Evolutionary conservation across 1,139 yeast genomes (phyloP), one percentile per base, ranked within the genome.

Genomic region (Geotrichum candidum): DNA sequence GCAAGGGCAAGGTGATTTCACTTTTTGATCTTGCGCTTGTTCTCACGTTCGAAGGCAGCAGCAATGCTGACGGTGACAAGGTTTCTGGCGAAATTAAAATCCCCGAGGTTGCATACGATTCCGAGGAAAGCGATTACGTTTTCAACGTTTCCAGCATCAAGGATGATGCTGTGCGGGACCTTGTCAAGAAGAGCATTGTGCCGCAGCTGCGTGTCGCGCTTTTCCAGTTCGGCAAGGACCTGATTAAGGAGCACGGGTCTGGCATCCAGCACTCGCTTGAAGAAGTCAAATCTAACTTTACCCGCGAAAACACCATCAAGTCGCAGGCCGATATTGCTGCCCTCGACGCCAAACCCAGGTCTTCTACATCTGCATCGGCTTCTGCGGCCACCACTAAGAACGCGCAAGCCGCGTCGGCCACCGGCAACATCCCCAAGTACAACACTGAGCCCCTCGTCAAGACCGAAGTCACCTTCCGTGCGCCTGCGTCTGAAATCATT

Each of bases 51-150:
- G 74, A 74, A 7, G 94, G 96, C 10, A 54, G 53, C 48, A 71
- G 70, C 38, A 72, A 73, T 5, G 75, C 69, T 15, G 76, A 72
- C 1, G 76, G 73, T 10, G 68, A 65, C 41, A 80, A 78, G 59
- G 74, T 73, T 33, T 61, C 74, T 5, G 99, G 99, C 13, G 80
- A 87, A 22, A 86, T 94, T 64, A 82, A 85, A 3, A 76, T 94
- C 56, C 99, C 99, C 2, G 99, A 95, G 73, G 83, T 95, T 66
- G 95, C 97, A n/a, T 94, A 92, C 73, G 99, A 94, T 74, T 84
- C 96, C 22, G 94, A 87, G 59, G 81, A 78, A 46, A 92, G 87
- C 65, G 97, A 91, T 67, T 87, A 87, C 70, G 96, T 89, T 72
- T 94, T 94, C 72, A 87, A 86, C 59, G 81, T 90, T 63, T 41